Evolutionary conservation across 2,329 filamentous ascomycete species (phyloP).

Genomic region (Cadophora sp.): DNA sequence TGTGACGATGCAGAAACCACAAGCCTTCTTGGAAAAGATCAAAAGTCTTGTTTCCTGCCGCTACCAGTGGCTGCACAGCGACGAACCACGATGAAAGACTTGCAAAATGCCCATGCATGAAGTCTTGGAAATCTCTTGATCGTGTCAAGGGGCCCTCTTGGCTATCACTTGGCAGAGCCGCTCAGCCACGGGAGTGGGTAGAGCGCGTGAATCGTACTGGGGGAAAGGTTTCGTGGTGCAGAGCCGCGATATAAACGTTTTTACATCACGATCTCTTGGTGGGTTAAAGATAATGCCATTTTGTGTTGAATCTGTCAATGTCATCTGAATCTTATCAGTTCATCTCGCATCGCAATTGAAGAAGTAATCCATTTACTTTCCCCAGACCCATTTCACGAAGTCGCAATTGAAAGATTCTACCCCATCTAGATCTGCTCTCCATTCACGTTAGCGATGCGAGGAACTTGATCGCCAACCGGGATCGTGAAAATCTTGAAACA

Average conservation of each 20-base stretch:
- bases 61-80: slow-evolving; percentile 4
- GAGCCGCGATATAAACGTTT: not conserved
- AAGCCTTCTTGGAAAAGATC: slow-evolving; percentile 13
- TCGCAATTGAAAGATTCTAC: not conserved
- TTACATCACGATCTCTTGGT: not conserved
- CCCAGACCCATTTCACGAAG: not conserved
- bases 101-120: slow-evolving; percentile 6
- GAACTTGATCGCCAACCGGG: slow-evolving; percentile 15
- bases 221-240: not conserved
- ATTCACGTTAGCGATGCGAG: slow-evolving; percentile 7
- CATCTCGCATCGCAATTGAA: slow-evolving; percentile 2
- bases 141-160: slow-evolving; percentile 14
- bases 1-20: slow-evolving; percentile 17
- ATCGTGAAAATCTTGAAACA: slow-evolving; percentile 12
- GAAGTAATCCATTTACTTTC: not conserved
- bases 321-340: slow-evolving; percentile 5
- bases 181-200: not conserved
- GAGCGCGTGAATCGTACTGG: not conserved
- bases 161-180: slow-evolving; percentile 14
- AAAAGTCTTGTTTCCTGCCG: slow-evolving; percentile 9
- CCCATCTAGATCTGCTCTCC: not conserved
- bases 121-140: slow-evolving; percentile 14
- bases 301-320: slow-evolving; percentile 11
- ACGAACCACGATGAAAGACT: not conserved
- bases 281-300: not conserved